Percentiles rank a stretch among this genome's conserved stretches.
Evolutionary conservation across 306 rosid genomes (phyloP).

Genomic region (Pyrus communis): DNA sequence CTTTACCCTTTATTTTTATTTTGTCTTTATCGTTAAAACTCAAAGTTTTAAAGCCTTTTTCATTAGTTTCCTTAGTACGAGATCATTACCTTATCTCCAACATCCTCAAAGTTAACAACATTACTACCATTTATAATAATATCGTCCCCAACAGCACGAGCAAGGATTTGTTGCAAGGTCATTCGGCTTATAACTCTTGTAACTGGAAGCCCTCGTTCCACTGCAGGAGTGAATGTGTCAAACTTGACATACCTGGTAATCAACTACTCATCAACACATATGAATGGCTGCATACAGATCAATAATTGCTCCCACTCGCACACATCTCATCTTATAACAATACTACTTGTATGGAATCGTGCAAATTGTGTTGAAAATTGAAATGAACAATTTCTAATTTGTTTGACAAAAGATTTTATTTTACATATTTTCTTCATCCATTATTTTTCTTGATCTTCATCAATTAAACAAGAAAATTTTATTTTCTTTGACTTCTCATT

Average conservation of each 20-base stretch:
- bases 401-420: neutral
- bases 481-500: neutral
- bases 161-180: conserved; percentile 87
- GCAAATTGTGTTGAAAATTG: neutral
- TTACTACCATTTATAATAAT: conserved; percentile 59
- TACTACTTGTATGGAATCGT: neutral
- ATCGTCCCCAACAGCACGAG: conserved; percentile 73
- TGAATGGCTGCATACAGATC: conserved; percentile 9
- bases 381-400: neutral
- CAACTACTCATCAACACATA: conserved; percentile 34
- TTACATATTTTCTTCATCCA: neutral
- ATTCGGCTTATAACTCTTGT: conserved; percentile 92
- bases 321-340: neutral
- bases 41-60: too few relatives aligned
- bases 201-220: conserved; percentile 89
- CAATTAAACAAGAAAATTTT: neutral
- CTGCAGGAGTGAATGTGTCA: conserved; percentile 99
- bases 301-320: neutral
- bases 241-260: conserved; percentile 89
- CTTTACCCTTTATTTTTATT: too few relatives aligned
- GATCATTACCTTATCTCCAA: conserved; percentile 64
- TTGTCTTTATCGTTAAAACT: too few relatives aligned
- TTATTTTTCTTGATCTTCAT: neutral
- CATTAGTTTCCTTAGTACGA: neutral
- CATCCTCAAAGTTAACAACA: conserved; percentile 69